Percentiles rank a stretch among this genome's conserved stretches.
These are phyloP conservation scores for Apiotrichum veenhuisii DNA, from an alignment of 1,284 basidiomycete species.

Conservation along the genomic window DNA sequence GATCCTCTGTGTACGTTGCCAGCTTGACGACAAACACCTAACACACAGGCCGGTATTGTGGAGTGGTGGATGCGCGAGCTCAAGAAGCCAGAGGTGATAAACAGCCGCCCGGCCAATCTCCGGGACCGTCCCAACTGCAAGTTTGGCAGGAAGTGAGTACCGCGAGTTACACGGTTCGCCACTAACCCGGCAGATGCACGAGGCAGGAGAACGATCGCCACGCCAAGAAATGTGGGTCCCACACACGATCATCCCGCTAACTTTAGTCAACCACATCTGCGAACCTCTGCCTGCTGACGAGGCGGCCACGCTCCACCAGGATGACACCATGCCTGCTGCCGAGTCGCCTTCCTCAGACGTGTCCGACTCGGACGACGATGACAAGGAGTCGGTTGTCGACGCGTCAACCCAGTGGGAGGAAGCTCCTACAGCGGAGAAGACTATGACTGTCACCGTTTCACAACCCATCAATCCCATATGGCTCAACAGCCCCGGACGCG, in stretches of 20 bases:
- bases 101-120: slow-evolving; percentile 8
- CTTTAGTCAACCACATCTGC: slow-evolving; percentile 25
- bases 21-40: neutral
- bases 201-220: slow-evolving; percentile 18
- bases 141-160: slow-evolving; percentile 18
- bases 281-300: slow-evolving; percentile 14
- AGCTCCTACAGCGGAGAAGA: neutral
- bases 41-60: slow-evolving; percentile 19
- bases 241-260: neutral
- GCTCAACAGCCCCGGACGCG: neutral
- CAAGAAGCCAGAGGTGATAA: slow-evolving; percentile 18
- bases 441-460: neutral
- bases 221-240: slow-evolving; percentile 21
- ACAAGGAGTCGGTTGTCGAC: neutral
- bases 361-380: slow-evolving; percentile 9
- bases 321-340: slow-evolving; percentile 12
- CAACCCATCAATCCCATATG: neutral
- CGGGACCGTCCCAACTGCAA: slow-evolving; percentile 22
- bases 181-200: neutral
- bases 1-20: slow-evolving; percentile 19
- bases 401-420: slow-evolving; percentile 12
- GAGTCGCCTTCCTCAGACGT: neutral
- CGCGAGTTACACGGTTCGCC: neutral
- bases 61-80: slow-evolving; percentile 30
- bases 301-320: slow-evolving; percentile 17